phyloP scores from a whole-genome alignment of 352 stramenopile species.

The Phytophthora hibernalis region DNA sequence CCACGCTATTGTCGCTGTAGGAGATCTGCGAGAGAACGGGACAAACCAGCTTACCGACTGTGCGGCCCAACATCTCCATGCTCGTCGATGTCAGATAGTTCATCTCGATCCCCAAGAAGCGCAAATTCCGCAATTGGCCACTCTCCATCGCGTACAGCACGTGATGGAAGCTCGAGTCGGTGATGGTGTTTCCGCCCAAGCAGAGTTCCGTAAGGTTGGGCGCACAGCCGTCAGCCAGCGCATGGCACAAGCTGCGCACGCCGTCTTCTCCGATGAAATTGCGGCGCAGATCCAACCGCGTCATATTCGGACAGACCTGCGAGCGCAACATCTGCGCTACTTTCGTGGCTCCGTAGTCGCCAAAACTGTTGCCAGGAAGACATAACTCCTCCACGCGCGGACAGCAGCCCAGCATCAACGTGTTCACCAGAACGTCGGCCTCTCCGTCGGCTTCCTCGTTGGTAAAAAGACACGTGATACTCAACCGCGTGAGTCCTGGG shows the following conservation, averaged over 20 bases:
- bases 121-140: slow-evolving; percentile 57
- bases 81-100: slow-evolving; percentile 85
- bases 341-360: slow-evolving; percentile 84
- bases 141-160: slow-evolving; percentile 87
- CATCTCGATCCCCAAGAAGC: slow-evolving; percentile 86
- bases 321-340: slow-evolving; percentile 85
- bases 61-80: slow-evolving; percentile 89
- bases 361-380: slow-evolving; percentile 86
- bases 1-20: slow-evolving; percentile 87
- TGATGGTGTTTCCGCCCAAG: slow-evolving; percentile 84
- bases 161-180: slow-evolving; percentile 86
- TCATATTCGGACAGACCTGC: slow-evolving; percentile 80
- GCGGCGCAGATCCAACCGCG: slow-evolving; percentile 75
- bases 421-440: slow-evolving; percentile 83
- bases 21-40: slow-evolving; percentile 86
- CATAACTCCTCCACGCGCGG: slow-evolving; percentile 81
- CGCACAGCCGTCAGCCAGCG: slow-evolving; percentile 73
- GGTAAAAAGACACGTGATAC: slow-evolving; percentile 84
- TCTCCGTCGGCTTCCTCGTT: slow-evolving; percentile 89
- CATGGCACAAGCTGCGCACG: slow-evolving; percentile 72
- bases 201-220: slow-evolving; percentile 77
- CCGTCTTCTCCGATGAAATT: slow-evolving; percentile 90
- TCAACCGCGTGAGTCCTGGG: slow-evolving; percentile 59
- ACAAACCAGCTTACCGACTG: slow-evolving; percentile 82
- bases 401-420: slow-evolving; percentile 80